A percentile compares a stretch with the other conserved stretches of the same genome.
Conservation (phyloP, 2,329 filamentous ascomycete species). For the Aspergillus novofumigatus region DNA sequence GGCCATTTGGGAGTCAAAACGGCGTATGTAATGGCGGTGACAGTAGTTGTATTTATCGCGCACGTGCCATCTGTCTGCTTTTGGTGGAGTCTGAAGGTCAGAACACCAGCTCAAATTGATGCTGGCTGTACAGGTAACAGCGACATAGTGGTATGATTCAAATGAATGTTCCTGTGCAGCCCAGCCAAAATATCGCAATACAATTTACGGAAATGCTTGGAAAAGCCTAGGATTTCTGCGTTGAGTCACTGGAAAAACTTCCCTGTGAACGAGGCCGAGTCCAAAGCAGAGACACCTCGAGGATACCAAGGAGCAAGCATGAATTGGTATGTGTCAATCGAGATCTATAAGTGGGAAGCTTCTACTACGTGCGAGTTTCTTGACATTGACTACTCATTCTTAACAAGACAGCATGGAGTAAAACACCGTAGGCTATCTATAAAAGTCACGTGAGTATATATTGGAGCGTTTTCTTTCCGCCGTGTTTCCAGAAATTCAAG, state of each 20-base stretch:
- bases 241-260: not conserved
- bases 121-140: not conserved
- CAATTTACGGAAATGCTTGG: not conserved
- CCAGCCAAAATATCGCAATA: not conserved
- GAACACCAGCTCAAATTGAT: not conserved
- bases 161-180: not conserved
- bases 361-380: not conserved
- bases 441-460: slow-evolving; percentile 16
- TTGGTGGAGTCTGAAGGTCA: not conserved
- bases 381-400: not conserved
- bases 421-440: not conserved
- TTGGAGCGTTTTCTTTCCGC: slow-evolving; percentile 19
- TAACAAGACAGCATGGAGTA: not conserved
- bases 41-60: not conserved
- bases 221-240: not conserved
- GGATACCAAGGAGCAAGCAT: not conserved
- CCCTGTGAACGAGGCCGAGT: not conserved
- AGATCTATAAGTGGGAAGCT: too few relatives aligned
- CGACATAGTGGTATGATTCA: not conserved
- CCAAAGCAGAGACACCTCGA: not conserved
- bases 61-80: not conserved
- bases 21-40: not conserved
- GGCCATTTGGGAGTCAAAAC: slow-evolving; percentile 3
- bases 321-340: not conserved
- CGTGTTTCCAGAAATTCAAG: slow-evolving; percentile 17